These are phyloP conservation scores for Termitomyces eurrhizus DNA, from an alignment of 768 basidiomycete genomes.

Conservation along the genomic window DNA sequence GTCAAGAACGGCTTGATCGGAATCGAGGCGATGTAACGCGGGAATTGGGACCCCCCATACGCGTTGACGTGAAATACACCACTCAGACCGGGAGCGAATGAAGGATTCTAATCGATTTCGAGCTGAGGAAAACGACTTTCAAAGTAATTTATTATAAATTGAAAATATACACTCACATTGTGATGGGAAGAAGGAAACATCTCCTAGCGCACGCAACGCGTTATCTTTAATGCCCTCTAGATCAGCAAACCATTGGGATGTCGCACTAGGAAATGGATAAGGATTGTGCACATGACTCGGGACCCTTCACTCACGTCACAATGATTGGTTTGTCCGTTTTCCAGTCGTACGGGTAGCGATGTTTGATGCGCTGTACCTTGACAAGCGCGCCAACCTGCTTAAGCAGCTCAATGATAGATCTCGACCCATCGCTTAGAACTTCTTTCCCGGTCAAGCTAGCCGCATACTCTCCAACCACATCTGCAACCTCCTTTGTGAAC, in stretches of 20 bases:
- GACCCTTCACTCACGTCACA: slow-evolving; percentile 57
- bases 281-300: not conserved
- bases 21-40: slow-evolving; percentile 64
- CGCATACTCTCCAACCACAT: slow-evolving; percentile 50
- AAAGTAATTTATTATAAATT: not conserved
- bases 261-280: slow-evolving; percentile 51
- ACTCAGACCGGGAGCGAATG: slow-evolving; percentile 86
- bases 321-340: slow-evolving; percentile 92
- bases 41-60: slow-evolving; percentile 98
- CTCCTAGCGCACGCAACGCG: slow-evolving; percentile 64
- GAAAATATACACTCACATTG: slow-evolving; percentile 46
- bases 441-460: slow-evolving; percentile 59
- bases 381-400: slow-evolving; percentile 53
- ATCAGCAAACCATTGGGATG: slow-evolving; percentile 97
- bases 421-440: slow-evolving; percentile 71
- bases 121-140: slow-evolving; percentile 39
- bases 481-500: slow-evolving; percentile 57
- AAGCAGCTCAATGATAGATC: slow-evolving; percentile 61
- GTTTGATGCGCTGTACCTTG: slow-evolving; percentile 67
- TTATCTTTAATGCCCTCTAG: slow-evolving; percentile 76
- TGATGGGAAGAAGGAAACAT: slow-evolving; percentile 73
- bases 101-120: slow-evolving; percentile 87
- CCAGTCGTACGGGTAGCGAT: slow-evolving; percentile 97
- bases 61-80: slow-evolving; percentile 98
- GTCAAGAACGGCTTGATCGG: slow-evolving; percentile 63